Evolutionary conservation across 495 filamentous ascomycete species (phyloP), one percentile per base, ranked within the genome.

Genomic region (Neurospora sp.): DNA sequence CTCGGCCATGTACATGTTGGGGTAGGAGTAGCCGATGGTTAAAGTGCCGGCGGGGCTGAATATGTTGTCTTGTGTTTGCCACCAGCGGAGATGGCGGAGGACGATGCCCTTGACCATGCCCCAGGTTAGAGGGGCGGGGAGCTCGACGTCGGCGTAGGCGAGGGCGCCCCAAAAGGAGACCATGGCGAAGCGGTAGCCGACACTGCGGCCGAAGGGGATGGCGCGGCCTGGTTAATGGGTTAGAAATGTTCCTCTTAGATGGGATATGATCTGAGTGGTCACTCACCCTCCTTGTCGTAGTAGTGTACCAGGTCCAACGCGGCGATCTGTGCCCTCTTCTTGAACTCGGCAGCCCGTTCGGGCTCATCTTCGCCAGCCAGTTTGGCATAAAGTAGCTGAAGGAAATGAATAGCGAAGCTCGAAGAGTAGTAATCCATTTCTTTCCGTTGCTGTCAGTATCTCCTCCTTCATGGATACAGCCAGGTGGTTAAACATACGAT

Each of bases 371-470:
- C 86, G 2, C 85, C 91, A 8, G 90, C 90, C 5, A 94, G 78
- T 68, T 91, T 91, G n/a, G 90, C 85, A 79, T 94, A 94, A 0
- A 94, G 83, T 0, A 94, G 84, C 75, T 93, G 91, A 7, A 93
- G 80, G 78, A 91, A 93, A 74, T 93, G 91, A 74, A 93, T 93
- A 4, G 91, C 92, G 76, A 93, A 93, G 70, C 88, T 90, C 12
- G 91, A 92, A 22, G 91, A 93, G 77, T 94, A 94, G 77, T 94
- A 94, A 77, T 93, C 92, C 88, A 94, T 91, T 77, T 93, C 84
- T 86, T 70, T 65, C 14, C 61, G 8, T 22, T 38, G 5, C 9
- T 4, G 14, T 35, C 6, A 3, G 16, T 40, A 16, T 17, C 6
- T 1, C 9, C 3, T 14, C 16, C 35, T 69, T 14, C 5, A 48